Evolutionary conservation across 2,329 filamentous ascomycete genomes (phyloP).

Genomic region (Colletotrichum ledebouriae): DNA sequence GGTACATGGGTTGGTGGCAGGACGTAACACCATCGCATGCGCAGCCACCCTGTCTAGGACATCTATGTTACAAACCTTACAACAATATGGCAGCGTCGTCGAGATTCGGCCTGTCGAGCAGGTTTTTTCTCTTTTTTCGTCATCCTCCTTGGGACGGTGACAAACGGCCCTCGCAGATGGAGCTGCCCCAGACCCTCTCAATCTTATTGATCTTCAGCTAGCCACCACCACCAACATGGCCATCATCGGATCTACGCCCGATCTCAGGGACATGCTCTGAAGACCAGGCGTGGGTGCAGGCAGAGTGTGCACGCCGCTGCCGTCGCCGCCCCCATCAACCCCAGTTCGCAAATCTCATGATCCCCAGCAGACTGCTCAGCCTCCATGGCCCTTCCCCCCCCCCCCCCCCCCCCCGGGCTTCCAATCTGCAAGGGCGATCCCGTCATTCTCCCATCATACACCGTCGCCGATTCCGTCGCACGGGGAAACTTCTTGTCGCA

Average conservation of each 20-base stretch:
- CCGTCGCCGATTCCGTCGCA: no score
- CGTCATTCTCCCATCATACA: constrained; percentile 20
- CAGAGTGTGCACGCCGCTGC: no score
- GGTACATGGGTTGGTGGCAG: neutral
- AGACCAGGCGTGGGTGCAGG: no score
- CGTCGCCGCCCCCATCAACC: no score
- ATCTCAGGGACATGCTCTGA: constrained; percentile 6
- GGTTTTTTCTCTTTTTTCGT: no score
- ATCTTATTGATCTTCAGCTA: neutral
- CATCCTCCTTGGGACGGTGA: no score
- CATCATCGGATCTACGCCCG: constrained; percentile 17
- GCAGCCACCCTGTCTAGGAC: no score
- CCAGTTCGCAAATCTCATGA: neutral
- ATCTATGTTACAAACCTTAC: no score
- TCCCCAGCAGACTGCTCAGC: neutral
- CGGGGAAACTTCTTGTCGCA: no score
- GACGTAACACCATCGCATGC: no score
- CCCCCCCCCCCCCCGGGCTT: neutral
- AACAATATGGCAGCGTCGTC: no score
- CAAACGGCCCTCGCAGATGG: neutral
- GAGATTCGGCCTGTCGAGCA: no score
- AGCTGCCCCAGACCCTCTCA: neutral
- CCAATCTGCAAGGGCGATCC: constrained; percentile 4
- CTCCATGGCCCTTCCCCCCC: neutral
- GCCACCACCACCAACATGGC: neutral